Evolutionary conservation across 306 rosid genomes (phyloP).

Genomic region (Ammopiptanthus mongolicus): DNA sequence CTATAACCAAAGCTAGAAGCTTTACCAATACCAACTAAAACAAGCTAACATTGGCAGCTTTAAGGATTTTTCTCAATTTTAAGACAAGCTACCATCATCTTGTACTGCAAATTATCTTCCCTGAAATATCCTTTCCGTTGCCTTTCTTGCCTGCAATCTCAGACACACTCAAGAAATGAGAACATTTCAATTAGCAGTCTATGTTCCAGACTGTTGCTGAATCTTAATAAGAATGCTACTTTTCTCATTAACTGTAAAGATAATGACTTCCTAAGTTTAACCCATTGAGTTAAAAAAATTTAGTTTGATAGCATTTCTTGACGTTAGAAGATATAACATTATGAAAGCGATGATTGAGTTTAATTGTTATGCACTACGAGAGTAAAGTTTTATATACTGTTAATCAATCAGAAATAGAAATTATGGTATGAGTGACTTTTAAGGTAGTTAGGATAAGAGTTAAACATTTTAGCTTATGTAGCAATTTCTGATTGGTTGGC

Average conservation of each 20-base stretch:
- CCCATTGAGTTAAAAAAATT: background rate
- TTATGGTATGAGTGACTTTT: too few relatives aligned
- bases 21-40: background rate
- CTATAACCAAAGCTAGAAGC: background rate
- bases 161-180: background rate
- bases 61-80: background rate
- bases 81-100: slow-evolving; percentile 13
- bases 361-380: too few relatives aligned
- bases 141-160: slow-evolving; percentile 47
- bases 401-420: too few relatives aligned
- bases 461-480: too few relatives aligned
- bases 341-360: too few relatives aligned
- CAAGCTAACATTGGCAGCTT: background rate
- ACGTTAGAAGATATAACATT: background rate
- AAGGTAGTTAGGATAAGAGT: too few relatives aligned
- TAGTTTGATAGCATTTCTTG: background rate
- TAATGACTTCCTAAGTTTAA: background rate
- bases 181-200: background rate
- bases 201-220: background rate
- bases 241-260: background rate
- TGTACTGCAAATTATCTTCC: slow-evolving; percentile 29
- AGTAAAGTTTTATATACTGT: too few relatives aligned
- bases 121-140: slow-evolving; percentile 49
- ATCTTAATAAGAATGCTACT: background rate
- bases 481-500: too few relatives aligned